These are phyloP conservation scores for Monosporascus sp. DNA, from an alignment of 2,329 filamentous ascomycete genomes.

Conservation along the genomic window DNA sequence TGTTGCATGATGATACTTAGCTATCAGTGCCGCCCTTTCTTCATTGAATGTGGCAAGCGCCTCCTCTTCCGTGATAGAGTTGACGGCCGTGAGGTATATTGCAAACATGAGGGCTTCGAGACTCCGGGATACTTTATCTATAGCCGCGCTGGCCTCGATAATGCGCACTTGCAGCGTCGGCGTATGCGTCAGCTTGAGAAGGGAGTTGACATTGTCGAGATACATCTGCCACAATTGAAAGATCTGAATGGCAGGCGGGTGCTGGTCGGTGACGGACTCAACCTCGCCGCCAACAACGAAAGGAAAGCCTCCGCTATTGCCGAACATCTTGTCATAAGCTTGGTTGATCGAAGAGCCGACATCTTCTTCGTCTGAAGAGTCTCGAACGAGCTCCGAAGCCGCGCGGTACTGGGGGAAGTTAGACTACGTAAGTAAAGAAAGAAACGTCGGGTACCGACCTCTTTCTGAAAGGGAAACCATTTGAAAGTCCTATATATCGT, in stretches of 20 bases:
- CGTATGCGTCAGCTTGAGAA: conserved; percentile 64
- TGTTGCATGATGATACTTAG: conserved; percentile 50
- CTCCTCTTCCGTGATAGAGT: conserved; percentile 51
- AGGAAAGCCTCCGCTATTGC: conserved; percentile 50
- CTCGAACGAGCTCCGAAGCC: conserved; percentile 41
- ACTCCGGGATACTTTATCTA: conserved; percentile 47
- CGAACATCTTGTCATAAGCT: conserved; percentile 56
- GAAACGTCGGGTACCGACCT: conserved; percentile 32
- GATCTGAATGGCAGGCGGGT: conserved; percentile 53
- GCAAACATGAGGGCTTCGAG: conserved; percentile 66
- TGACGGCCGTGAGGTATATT: conserved; percentile 55
- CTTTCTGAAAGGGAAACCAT: conserved; percentile 49
- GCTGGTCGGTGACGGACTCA: conserved; percentile 39
- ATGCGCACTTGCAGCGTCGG: conserved; percentile 61
- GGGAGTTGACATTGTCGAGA: conserved; percentile 62
- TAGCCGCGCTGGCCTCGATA: conserved; percentile 54
- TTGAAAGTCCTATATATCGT: conserved; percentile 28
- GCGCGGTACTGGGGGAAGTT: conserved; percentile 39
- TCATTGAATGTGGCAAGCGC: conserved; percentile 47
- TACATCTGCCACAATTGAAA: conserved; percentile 66
- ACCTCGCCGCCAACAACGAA: conserved; percentile 46
- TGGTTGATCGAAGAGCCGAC: conserved; percentile 51
- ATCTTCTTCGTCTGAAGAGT: conserved; percentile 52
- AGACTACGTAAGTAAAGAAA: conserved; percentile 6
- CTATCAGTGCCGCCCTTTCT: conserved; percentile 44